Percentiles rank a stretch among this genome's conserved stretches.
Evolutionary conservation across 2,329 filamentous ascomycete genomes (phyloP).

Genomic region (Monosporascus sp.): DNA sequence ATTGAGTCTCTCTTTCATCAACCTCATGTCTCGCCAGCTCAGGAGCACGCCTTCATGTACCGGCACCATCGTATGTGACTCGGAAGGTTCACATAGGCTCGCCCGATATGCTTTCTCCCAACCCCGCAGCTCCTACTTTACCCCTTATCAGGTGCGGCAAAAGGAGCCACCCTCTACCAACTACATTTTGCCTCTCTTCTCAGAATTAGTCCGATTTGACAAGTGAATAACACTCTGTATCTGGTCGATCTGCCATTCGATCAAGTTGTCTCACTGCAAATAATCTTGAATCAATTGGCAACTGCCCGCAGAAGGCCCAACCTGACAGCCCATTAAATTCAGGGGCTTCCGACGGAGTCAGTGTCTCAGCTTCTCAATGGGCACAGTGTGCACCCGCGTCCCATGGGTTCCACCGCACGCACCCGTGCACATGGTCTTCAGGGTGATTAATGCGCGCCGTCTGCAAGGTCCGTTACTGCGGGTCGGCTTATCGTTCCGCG

Average conservation of each 20-base stretch:
- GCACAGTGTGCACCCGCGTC: neutral
- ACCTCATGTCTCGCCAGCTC: neutral
- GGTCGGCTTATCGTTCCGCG: constrained; percentile 18
- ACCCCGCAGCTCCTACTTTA: no score
- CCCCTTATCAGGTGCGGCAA: no score
- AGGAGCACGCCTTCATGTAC: neutral
- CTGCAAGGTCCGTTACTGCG: constrained; percentile 9
- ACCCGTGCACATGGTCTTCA: constrained; percentile 1
- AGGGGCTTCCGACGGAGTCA: neutral
- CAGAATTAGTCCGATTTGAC: no score
- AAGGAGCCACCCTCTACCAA: no score
- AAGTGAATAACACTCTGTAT: no score
- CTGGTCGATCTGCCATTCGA: no score
- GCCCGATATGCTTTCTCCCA: no score
- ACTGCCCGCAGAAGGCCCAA: neutral
- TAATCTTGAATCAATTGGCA: neutral
- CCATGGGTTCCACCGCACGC: neutral
- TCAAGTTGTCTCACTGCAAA: neutral
- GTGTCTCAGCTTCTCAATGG: neutral
- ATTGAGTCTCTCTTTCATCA: neutral
- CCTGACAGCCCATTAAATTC: neutral
- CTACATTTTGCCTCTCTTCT: no score
- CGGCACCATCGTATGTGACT: no score
- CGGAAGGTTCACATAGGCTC: no score
- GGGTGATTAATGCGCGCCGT: constrained; percentile 9